Evolutionary conservation across 2,329 filamentous ascomycete species (phyloP), one percentile per base, ranked within the genome.

Genomic region (Pseudogymnoascus sp.): DNA sequence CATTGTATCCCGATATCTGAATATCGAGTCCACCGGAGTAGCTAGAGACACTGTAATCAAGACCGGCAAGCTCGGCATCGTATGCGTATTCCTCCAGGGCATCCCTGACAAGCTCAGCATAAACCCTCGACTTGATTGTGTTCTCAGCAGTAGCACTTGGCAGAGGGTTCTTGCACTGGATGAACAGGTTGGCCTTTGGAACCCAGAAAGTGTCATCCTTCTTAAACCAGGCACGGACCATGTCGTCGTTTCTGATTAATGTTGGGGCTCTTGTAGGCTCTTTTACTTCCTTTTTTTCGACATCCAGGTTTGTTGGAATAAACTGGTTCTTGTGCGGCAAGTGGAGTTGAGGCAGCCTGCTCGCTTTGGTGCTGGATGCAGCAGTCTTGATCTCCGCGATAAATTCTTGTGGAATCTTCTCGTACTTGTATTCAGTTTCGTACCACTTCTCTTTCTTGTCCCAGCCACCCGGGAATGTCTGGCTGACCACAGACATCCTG

Each of bases 141-240:
- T 89, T 93, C 63, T 89, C 87, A 1, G 92, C 89, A 4, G 90
- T 92, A 1, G 90, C 83, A 72, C 86, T 87, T n/a, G 90, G 86
- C 52, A 96, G 76, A 0, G 92, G 89, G 64, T 88, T 96, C 69
- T 88, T 85, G 67, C 96, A 81, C 68, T 88, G 91, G 66, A 96
- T 85, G 67, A 92, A 84, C 16, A 97, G 79, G 64, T 92, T 95
- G 3, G 91, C 95, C 75, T 96, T 96, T 7, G 95, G 95, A 8
- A 97, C 95, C 93, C 93, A 97, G 76, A 97, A 99, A 0, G 88
- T 92, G 69, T 99, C 95, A 70, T 99, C 95, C 77, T 97, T 97
- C 80, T 99, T 99, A 80, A 88, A 97, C 95, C 95, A 99, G 2
- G 91, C 88, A 31, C 93, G 87, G 0, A 90, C 87, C 35, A 86